A percentile compares a stretch with the other conserved stretches of the same genome.
These are phyloP conservation scores for Claviceps citrina DNA, from an alignment of 2,329 filamentous ascomycete species.

Conservation along the genomic window DNA sequence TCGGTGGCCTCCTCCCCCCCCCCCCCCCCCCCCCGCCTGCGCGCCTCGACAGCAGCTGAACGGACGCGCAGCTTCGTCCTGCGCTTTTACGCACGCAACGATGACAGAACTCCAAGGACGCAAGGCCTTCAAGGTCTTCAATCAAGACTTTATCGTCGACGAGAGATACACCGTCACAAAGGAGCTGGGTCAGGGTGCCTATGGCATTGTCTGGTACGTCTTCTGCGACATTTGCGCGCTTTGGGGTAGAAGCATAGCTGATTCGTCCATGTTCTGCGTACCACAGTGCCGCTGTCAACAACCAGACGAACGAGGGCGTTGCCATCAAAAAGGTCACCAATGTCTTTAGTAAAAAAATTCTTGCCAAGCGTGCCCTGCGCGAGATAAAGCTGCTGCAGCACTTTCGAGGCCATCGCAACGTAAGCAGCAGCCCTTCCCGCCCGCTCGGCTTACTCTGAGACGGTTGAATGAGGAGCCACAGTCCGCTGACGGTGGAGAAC, in stretches of 20 bases:
- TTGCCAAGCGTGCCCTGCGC: conserved; percentile 90
- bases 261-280: neutral
- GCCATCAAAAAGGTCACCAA: conserved; percentile 99
- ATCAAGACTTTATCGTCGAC: conserved; percentile 97
- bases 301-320: conserved; percentile 78
- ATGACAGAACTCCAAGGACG: conserved; percentile 37
- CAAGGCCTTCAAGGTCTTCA: conserved; percentile 98
- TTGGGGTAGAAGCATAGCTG: neutral
- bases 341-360: conserved; percentile 99
- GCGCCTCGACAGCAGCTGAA: conserved; percentile 1
- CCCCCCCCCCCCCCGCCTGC: too few species aligned
- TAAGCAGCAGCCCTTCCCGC: too few species aligned
- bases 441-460: too few species aligned
- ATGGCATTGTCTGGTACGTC: conserved; percentile 89
- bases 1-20: too few species aligned
- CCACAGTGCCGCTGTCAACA: conserved; percentile 75
- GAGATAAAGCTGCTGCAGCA: conserved; percentile 98
- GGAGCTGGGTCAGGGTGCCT: conserved; percentile 93
- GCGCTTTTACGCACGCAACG: conserved; percentile 7
- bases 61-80: neutral
- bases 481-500: neutral
- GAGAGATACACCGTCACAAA: conserved; percentile 98
- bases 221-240: conserved; percentile 1
- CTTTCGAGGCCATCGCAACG: conserved; percentile 80
- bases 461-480: neutral